Base-by-base conservation (phyloP, 768 basidiomycete species). In the Lactifluus hygrophoroides region DNA sequence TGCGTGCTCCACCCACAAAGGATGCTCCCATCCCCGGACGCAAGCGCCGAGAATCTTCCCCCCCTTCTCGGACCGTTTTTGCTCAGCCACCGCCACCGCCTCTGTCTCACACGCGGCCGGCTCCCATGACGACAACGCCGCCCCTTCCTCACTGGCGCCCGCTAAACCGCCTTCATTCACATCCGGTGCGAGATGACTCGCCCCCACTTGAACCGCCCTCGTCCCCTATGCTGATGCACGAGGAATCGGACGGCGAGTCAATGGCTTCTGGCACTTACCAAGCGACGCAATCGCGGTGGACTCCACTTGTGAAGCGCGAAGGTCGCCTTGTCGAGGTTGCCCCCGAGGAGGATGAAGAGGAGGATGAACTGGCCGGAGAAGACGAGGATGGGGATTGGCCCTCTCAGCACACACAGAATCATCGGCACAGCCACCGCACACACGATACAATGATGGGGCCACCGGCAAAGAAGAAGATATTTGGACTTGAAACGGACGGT, bases 401-500 rank as follows among this genome's bases (percentile, higher is more conserved):
- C 23, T 32, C 58, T 28, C 42, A 48, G 1, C 58, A 42, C 13
- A 0, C 42, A 11, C 47, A 49, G 17, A 27, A 13, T 7, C 54
- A 46, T 16, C 43, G 38, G 17, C 42, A 45, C 5, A 21, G 17
- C 11, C 28, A 30, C 28, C 53, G 48, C 42, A 32, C 32, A 2
- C 34, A 23, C 8, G 58, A 60, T 3, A 30, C 54, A 13, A 45
- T 21, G 34, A 59, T 51, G 49, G n/a, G 19, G 9, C 59, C 59
- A 9, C 59, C 59, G 3, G 35, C 54, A 21, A 60, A 60, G 59
- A 60, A 56, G 49, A 60, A 60, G 30, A 17, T 60, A n/a, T 46
- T 60, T 25, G 59, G 59, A 2, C 56, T 60, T 13, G 54, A 60
- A 43, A 6, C 27, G 2, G 53, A 60, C 3, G 23, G 35, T 17